Conservation (phyloP, 805 yeast genomes). For the Saturnispora besseyi region DNA sequence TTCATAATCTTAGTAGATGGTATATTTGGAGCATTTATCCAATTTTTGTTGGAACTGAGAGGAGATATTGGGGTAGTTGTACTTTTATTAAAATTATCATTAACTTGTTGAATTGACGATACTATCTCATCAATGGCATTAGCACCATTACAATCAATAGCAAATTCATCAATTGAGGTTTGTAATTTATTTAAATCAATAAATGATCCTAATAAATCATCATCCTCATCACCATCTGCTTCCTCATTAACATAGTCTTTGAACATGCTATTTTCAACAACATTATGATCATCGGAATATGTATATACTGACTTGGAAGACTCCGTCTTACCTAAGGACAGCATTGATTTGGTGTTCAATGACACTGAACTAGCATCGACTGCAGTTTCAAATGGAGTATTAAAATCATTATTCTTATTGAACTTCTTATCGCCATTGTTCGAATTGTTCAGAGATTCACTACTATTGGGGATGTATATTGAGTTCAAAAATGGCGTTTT, state of each 20-base stretch:
- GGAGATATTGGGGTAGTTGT: neutral
- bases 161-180: neutral
- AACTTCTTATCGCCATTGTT: neutral
- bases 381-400: neutral
- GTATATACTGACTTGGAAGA: neutral
- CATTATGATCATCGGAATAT: neutral
- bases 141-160: neutral
- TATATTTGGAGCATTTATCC: neutral
- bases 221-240: neutral
- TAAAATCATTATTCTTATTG: neutral
- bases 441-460: neutral
- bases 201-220: neutral
- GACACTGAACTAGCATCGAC: neutral
- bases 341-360: neutral
- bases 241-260: neutral
- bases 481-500: neutral
- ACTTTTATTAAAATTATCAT: neutral
- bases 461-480: neutral
- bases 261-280: neutral
- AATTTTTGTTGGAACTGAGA: neutral
- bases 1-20: neutral
- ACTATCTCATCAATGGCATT: neutral
- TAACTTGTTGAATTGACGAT: neutral
- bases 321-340: neutral
- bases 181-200: slow-evolving; percentile 2